Conservation (phyloP, 2,329 filamentous ascomycete genomes). For the Thielaviopsis punctulata region DNA sequence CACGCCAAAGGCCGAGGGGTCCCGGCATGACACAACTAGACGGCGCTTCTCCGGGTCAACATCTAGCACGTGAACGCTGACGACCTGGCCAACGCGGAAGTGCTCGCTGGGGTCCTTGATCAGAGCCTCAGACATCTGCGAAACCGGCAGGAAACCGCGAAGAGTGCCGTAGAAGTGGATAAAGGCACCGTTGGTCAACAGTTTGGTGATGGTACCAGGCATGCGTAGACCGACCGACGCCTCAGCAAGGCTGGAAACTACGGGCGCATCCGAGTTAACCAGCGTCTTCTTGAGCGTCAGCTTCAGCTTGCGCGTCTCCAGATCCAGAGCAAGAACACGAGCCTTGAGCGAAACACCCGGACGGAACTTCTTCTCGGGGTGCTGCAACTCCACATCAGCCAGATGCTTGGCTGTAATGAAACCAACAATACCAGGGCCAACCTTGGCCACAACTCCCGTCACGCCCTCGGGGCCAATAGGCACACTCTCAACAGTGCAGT, state of each 20-base stretch:
- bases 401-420: constrained; percentile 78
- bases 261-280: constrained; percentile 70
- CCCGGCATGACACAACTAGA: constrained; percentile 84
- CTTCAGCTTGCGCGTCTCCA: constrained; percentile 59
- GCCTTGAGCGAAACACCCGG: constrained; percentile 73
- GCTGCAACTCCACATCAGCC: constrained; percentile 70
- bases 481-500: constrained; percentile 71
- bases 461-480: constrained; percentile 64
- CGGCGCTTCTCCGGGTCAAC: constrained; percentile 54
- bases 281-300: constrained; percentile 90
- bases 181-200: constrained; percentile 62
- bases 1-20: constrained; percentile 57
- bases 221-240: constrained; percentile 59
- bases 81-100: constrained; percentile 78
- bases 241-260: constrained; percentile 62
- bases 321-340: constrained; percentile 65
- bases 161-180: constrained; percentile 83
- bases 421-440: constrained; percentile 78
- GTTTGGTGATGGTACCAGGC: constrained; percentile 72
- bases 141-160: constrained; percentile 74
- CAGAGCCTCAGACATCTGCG: constrained; percentile 95
- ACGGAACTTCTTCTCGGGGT: constrained; percentile 91
- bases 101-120: constrained; percentile 80
- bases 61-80: constrained; percentile 74
- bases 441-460: constrained; percentile 61